Evolutionary conservation across 139 green algal species (phyloP), one percentile per base, ranked within the genome.

Genomic region (Tetradesmus lagerheimii): DNA sequence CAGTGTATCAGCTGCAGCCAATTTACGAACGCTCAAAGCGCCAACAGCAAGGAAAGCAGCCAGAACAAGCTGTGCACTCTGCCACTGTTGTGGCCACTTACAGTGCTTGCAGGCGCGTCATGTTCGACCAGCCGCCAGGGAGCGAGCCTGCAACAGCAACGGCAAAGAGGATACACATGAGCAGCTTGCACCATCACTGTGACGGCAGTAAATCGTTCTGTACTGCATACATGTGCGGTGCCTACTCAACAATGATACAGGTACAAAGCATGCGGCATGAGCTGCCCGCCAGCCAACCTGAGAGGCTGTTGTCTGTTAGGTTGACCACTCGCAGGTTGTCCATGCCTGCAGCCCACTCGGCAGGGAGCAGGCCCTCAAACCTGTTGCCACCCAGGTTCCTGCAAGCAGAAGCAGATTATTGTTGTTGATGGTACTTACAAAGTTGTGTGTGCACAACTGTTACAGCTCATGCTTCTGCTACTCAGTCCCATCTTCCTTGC

Each of bases 21-120:
- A 9, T 31, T 71, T 71, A 25, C 47, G 20, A 18, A 14, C 20
- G 47, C 12, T 62, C 12, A 62, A 20, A 62, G 6, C 20, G 47
- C 6, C 47, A 14, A 2, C 1, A 62, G 5, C 8, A 20, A 1
- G 2, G 31, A 31, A 64, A 23, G 57, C 23, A 31, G 16, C 57
- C n/a, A 31, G 23, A 31, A 31, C 57, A 31, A 62, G 47, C 27
- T 38, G 27, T 20, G 27, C 67, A 78, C 29, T 39, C 4, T 38
- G 20, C 23, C 67, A 78, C 4, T 9, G 20, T 78, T 31, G 31
- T n/a, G 20, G 12, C 37, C 37, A 86, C 82, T 77, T 25, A 87
- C 82, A 87, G 82, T 27, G 57, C 53, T 20, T 87, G 82, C 34
- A 87, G 53, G 23, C 57, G 57, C 27, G 82, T 87, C 82, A 87